phyloP scores from a whole-genome alignment of 805 yeast genomes.

The Sugiyamaella valdiviana region DNA sequence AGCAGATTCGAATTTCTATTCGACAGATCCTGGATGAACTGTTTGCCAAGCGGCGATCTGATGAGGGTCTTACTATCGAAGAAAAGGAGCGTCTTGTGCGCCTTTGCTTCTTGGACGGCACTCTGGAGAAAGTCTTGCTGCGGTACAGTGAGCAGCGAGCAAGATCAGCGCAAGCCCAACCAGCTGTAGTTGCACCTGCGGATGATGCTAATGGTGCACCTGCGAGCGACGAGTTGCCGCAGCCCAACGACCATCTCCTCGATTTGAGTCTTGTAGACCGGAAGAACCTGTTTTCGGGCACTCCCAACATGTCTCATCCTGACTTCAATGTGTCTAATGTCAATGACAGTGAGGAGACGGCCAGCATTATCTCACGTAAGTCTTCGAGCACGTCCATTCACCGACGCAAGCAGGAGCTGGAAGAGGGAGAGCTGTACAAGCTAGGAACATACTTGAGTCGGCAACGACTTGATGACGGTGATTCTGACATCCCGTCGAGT shows the following conservation, averaged over 20 bases:
- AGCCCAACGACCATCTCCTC: not conserved
- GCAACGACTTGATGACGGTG: slow-evolving; percentile 20
- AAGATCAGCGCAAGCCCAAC: not conserved
- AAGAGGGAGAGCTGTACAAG: slow-evolving; percentile 87
- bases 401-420: slow-evolving; percentile 75
- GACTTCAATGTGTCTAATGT: slow-evolving; percentile 22
- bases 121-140: slow-evolving; percentile 49
- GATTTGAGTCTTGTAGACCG: not conserved
- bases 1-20: slow-evolving; percentile 37
- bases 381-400: slow-evolving; percentile 37
- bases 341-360: slow-evolving; percentile 9
- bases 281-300: not conserved
- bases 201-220: not conserved
- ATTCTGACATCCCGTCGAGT: not conserved
- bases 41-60: slow-evolving; percentile 47
- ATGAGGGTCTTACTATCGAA: slow-evolving; percentile 48
- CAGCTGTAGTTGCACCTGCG: not conserved
- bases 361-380: slow-evolving; percentile 16
- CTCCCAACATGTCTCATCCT: slow-evolving; percentile 9
- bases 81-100: slow-evolving; percentile 73
- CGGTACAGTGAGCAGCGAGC: slow-evolving; percentile 12
- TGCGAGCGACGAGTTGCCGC: too few species aligned
- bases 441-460: slow-evolving; percentile 78
- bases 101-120: slow-evolving; percentile 61
- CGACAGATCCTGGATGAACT: slow-evolving; percentile 50